phyloP scores from a whole-genome alignment of 2,329 filamentous ascomycete genomes.

The Thelonectria olida region DNA sequence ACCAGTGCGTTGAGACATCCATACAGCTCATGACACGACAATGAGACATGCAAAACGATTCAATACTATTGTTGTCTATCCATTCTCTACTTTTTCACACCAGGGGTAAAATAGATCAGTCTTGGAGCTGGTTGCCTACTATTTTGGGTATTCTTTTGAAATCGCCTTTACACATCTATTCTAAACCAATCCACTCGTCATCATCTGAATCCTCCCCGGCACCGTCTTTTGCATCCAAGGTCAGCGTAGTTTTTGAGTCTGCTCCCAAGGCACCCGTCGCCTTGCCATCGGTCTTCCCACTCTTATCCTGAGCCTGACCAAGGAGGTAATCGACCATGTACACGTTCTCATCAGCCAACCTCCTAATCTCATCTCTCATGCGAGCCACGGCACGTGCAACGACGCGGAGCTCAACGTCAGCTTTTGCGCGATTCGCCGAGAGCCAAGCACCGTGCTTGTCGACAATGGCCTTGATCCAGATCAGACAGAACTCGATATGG shows the following conservation, averaged over 20 bases:
- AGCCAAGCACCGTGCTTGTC: conserved; percentile 87
- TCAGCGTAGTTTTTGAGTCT: conserved; percentile 42
- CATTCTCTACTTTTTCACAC: no score
- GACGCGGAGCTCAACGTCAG: conserved; percentile 85
- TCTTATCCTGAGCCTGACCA: conserved; percentile 54
- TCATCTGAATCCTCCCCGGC: conserved; percentile 50
- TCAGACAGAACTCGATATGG: conserved; percentile 92
- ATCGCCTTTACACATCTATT: conserved; percentile 47
- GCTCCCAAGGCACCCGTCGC: conserved; percentile 25
- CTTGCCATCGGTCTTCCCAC: conserved; percentile 36
- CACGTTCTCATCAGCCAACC: conserved; percentile 85
- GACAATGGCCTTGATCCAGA: conserved; percentile 88
- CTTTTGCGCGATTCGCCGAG: conserved; percentile 79
- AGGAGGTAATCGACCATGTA: conserved; percentile 89
- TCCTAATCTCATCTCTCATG: conserved; percentile 84
- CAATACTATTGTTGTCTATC: no score
- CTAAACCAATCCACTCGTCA: conserved; percentile 60
- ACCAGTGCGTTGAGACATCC: no score
- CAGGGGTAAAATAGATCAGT: no score
- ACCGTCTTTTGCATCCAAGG: conserved; percentile 44
- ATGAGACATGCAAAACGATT: no score
- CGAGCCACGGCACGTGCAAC: conserved; percentile 82
- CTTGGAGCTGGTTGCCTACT: no score
- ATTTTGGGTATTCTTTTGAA: conserved; percentile 37
- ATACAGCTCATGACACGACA: no score